Conservation (phyloP, 2,329 filamentous ascomycete genomes). For the Aspergillus sp. region DNA sequence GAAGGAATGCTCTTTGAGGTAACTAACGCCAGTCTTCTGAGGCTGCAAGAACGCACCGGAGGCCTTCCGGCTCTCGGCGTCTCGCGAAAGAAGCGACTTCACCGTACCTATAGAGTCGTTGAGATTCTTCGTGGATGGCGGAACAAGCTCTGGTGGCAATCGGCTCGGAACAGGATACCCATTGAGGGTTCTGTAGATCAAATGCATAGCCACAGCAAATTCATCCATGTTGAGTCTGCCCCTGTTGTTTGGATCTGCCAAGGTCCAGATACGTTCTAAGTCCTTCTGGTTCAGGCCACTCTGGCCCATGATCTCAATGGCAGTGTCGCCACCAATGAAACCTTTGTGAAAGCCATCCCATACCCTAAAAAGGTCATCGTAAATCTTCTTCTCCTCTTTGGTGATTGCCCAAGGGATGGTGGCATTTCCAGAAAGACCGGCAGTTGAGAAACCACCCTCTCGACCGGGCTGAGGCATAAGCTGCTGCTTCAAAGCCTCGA, state of each 20-base stretch:
- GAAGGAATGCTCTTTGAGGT: slow-evolving; percentile 94
- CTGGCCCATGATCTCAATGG: slow-evolving; percentile 95
- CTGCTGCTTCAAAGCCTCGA: slow-evolving; percentile 83
- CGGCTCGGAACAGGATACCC: slow-evolving; percentile 87
- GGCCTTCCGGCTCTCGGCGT: slow-evolving; percentile 84
- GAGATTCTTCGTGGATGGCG: slow-evolving; percentile 89
- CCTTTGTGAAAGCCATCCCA: slow-evolving; percentile 96
- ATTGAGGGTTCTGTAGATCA: slow-evolving; percentile 96
- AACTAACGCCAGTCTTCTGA: slow-evolving; percentile 96
- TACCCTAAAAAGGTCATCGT: slow-evolving; percentile 88
- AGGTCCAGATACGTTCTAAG: slow-evolving; percentile 87
- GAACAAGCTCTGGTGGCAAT: slow-evolving; percentile 85
- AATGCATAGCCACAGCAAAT: slow-evolving; percentile 97
- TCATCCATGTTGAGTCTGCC: slow-evolving; percentile 93
- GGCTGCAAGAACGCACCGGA: slow-evolving; percentile 86
- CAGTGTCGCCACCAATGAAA: slow-evolving; percentile 84
- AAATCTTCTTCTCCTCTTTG: slow-evolving; percentile 96
- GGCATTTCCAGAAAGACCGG: slow-evolving; percentile 85
- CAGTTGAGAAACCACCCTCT: slow-evolving; percentile 78
- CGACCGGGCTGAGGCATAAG: slow-evolving; percentile 98
- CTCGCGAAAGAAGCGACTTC: slow-evolving; percentile 81
- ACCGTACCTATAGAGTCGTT: slow-evolving; percentile 89
- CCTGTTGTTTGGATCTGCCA: slow-evolving; percentile 90
- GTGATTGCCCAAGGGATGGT: slow-evolving; percentile 98
- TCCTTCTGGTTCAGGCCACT: slow-evolving; percentile 89